Conservation (phyloP, 75 land plant species). For the Adiantum capillusveneris region DNA sequence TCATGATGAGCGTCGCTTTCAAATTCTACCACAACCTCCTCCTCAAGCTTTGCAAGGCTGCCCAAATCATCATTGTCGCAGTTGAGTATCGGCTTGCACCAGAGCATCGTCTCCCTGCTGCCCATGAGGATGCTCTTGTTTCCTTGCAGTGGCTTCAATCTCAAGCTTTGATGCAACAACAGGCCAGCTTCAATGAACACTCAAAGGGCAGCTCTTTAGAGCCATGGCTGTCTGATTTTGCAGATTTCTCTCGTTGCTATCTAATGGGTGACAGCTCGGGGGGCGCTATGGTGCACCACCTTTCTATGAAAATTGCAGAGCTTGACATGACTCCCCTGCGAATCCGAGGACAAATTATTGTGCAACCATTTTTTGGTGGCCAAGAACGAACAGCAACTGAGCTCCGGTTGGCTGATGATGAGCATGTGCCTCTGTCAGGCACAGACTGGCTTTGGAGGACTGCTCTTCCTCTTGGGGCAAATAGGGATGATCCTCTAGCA, state of each 20-base stretch:
- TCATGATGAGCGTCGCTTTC: slow-evolving; percentile 10
- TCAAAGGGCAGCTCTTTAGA: slow-evolving; percentile 9
- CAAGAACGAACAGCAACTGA: slow-evolving; percentile 20
- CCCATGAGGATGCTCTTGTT: slow-evolving; percentile 45
- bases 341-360: slow-evolving; percentile 25
- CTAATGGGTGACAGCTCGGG: slow-evolving; percentile 86
- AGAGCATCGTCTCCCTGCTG: slow-evolving; percentile 44
- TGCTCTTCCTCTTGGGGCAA: slow-evolving; percentile 23
- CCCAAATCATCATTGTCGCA: slow-evolving; percentile 20
- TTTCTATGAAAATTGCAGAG: slow-evolving; percentile 11
- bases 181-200: not conserved
- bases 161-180: not conserved
- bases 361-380: slow-evolving; percentile 41
- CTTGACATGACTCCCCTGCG: slow-evolving; percentile 21
- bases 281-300: slow-evolving; percentile 73
- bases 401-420: slow-evolving; percentile 2
- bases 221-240: slow-evolving; percentile 22
- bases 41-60: slow-evolving; percentile 9
- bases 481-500: slow-evolving; percentile 22
- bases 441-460: slow-evolving; percentile 24
- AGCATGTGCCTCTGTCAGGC: slow-evolving; percentile 3
- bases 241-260: slow-evolving; percentile 43
- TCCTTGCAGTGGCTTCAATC: slow-evolving; percentile 47
- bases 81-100: slow-evolving; percentile 47
- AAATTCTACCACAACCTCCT: slow-evolving; percentile 14